Evolutionary conservation across 805 yeast genomes (phyloP).

Genomic region (Zygotorulaspora chibaensis): DNA sequence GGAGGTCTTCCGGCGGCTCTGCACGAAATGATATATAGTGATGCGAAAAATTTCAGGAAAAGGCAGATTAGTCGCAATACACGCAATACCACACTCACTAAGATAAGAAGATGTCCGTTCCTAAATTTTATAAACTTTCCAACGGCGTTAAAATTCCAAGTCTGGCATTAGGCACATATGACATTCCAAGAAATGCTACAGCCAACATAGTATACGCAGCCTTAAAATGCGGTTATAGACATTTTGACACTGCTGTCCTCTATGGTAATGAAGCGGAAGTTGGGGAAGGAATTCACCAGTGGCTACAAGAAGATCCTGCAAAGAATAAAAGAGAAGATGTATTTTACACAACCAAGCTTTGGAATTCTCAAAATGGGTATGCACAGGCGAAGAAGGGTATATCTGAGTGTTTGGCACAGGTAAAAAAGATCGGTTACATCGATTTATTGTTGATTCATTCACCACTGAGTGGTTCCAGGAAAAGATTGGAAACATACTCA

Average conservation of each 20-base stretch:
- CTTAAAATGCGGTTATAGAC: conserved; percentile 63
- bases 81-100: no score
- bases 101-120: conserved; percentile 12
- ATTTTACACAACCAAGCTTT: conserved; percentile 65
- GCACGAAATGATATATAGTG: neutral
- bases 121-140: conserved; percentile 40
- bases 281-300: conserved; percentile 53
- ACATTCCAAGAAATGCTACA: conserved; percentile 39
- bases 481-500: conserved; percentile 59
- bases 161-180: conserved; percentile 54
- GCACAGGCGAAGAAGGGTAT: conserved; percentile 55
- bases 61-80: neutral
- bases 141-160: conserved; percentile 55
- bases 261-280: conserved; percentile 63
- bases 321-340: conserved; percentile 48
- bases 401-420: conserved; percentile 47
- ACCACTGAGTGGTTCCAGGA: conserved; percentile 46
- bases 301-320: conserved; percentile 44
- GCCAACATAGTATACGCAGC: conserved; percentile 50
- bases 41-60: neutral
- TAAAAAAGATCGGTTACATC: conserved; percentile 57
- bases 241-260: conserved; percentile 65
- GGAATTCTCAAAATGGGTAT: conserved; percentile 66
- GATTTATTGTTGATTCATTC: conserved; percentile 68
- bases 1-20: neutral